Base-by-base conservation (phyloP, 345 rosid genomes). In the Odontarrhena argentea region DNA sequence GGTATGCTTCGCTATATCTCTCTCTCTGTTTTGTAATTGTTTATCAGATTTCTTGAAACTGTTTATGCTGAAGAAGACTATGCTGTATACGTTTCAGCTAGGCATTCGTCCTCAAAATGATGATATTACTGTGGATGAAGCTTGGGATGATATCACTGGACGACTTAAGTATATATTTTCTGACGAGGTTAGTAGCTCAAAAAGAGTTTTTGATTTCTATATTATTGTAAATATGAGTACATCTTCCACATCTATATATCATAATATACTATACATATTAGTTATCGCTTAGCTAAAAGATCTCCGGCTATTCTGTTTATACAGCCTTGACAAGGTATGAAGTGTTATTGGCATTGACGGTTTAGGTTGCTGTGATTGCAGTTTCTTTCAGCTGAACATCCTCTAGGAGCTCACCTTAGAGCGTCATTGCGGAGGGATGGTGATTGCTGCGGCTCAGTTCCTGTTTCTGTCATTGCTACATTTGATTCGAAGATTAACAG, bases 401-500 rank as follows among this genome's bases (percentile, higher is more conserved):
- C 97, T 4, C 70, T 93, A 65, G 80, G 89, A 47, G 82, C 87
- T 76, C 98, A 90, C 86, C 74, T 93, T 61, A 85, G 81, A 81
- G 98, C 89, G 15, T 65, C 87, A 69, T 84, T 84, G 50, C 68
- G 61, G 72, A 85, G 96, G 80, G 77, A 76, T 30, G 87, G 88
- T 46, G 81, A 83, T 63, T 83, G 78, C 73, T 74, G 66, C 12
- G 88, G 95, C 44, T 80, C 82, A 14, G 68, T 93, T 70, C 91
- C 97, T 62, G 86, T 79, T 77, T 85, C 97, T 60, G 85, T 85
- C 67, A 78, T 86, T 73, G 86, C 89, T 75, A 77, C 68, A 44
- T 84, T 78, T 52, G 98, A 90, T 78, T 69, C 86, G 66, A 93
- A 81, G 83, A 74, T 77, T 30, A 79, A 57, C 55, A 81, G 59